Percentiles rank a stretch among this genome's conserved stretches.
phyloP scores from a whole-genome alignment of 2,329 filamentous ascomycete species.

The Stagonosporopsis vannaccii region DNA sequence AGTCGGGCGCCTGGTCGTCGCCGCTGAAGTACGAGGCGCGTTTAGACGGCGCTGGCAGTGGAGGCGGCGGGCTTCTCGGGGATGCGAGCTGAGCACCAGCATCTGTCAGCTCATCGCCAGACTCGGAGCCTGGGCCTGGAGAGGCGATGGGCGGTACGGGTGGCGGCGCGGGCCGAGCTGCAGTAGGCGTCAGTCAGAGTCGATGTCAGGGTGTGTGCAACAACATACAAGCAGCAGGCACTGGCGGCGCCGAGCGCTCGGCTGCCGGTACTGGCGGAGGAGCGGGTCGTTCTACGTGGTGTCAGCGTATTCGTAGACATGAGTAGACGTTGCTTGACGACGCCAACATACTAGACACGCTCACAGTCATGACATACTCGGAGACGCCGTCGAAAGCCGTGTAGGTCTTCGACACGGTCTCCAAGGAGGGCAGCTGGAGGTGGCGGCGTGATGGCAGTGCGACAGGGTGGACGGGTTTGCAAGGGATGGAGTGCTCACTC shows the following conservation, averaged over 20 bases:
- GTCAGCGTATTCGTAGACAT: conserved; percentile 21
- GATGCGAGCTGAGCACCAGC: conserved; percentile 44
- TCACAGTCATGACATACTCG: conserved; percentile 49
- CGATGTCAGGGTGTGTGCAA: neutral
- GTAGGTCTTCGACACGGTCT: conserved; percentile 45
- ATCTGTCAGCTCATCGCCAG: conserved; percentile 78
- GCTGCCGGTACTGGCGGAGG: conserved; percentile 36
- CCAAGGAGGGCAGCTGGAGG: conserved; percentile 36
- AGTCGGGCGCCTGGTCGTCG: conserved; percentile 42
- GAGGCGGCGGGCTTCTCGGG: conserved; percentile 40
- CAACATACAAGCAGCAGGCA: conserved; percentile 48
- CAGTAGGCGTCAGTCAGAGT: conserved; percentile 5
- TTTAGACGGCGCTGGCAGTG: conserved; percentile 41
- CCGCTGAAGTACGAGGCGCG: conserved; percentile 52
- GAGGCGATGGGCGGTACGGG: conserved; percentile 65
- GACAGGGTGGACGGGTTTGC: conserved; percentile 40
- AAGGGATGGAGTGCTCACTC: conserved; percentile 57
- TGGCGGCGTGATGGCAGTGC: conserved; percentile 28
- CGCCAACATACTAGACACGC: conserved; percentile 48
- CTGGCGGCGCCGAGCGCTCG: conserved; percentile 40
- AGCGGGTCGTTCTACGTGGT: conserved; percentile 50
- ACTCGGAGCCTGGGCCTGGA: conserved; percentile 80
- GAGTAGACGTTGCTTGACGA: neutral
- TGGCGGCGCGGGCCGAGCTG: conserved; percentile 70
- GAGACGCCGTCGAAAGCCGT: conserved; percentile 41